Evolutionary conservation across 1,139 yeast species (phyloP).

Genomic region (Sugiyamaella castrensis): DNA sequence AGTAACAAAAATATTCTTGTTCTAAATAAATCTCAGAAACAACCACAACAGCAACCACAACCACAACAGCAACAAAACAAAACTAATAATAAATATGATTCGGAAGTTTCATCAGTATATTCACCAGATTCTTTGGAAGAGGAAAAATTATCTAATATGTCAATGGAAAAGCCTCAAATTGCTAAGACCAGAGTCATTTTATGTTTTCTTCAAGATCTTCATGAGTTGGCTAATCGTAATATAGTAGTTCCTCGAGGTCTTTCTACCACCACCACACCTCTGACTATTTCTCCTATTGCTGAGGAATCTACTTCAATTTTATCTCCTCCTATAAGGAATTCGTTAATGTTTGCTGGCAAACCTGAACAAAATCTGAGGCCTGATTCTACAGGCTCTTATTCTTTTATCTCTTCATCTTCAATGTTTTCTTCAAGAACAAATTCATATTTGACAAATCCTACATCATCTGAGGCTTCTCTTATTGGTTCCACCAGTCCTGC

Average conservation of each 20-base stretch:
- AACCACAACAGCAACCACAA: neutral
- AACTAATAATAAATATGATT: neutral
- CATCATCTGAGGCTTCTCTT: slow-evolving; percentile 11
- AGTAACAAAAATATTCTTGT: slow-evolving; percentile 7
- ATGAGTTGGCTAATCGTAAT: slow-evolving; percentile 24
- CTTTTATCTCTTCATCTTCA: slow-evolving; percentile 4
- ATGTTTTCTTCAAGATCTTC: slow-evolving; percentile 27
- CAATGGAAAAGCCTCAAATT: slow-evolving; percentile 18
- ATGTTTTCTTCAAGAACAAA: slow-evolving; percentile 1
- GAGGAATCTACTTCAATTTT: too few species aligned
- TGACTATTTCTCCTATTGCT: neutral
- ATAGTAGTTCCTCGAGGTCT: neutral
- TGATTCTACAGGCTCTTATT: slow-evolving; percentile 3
- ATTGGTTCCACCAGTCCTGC: neutral
- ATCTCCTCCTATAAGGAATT: too few species aligned
- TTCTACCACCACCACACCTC: too few species aligned
- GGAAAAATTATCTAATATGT: neutral
- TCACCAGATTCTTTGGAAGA: too few species aligned
- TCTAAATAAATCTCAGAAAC: neutral
- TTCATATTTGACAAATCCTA: slow-evolving; percentile 8
- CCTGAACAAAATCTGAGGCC: neutral
- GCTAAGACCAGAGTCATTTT: slow-evolving; percentile 25
- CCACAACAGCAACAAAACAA: neutral
- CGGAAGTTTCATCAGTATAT: neutral
- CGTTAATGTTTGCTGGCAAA: too few species aligned